Base-by-base conservation (phyloP, 148 eudicot genomes). In the Drosera capensis region DNA sequence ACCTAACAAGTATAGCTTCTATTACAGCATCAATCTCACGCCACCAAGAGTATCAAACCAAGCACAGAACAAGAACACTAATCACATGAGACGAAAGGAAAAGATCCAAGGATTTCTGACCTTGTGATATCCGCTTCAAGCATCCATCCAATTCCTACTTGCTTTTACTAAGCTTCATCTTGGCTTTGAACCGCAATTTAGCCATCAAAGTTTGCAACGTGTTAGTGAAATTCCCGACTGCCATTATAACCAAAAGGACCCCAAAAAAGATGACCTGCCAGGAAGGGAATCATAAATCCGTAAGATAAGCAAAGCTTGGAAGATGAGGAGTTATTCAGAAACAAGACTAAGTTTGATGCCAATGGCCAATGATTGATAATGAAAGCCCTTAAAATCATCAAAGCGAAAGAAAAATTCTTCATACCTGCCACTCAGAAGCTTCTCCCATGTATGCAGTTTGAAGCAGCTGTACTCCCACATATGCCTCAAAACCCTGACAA, bases 401-500 rank as follows among this genome's bases (percentile, higher is more conserved):
- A 34, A 34, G n/a, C 2, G 13, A 34, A 11, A 34, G n/a, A 34
- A 11, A 34, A 11, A 34, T 5, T 3, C 38, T 34, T 13, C 38
- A 4, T 40, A 71, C 76, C 76, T 71, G 76, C 76, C 76, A 71
- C 58, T 71, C 76, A 24, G 68, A 63, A 49, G 48, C 72, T 36
- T 57, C 62, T 46, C 76, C 76, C 46, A 54, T 65, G 51, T 66
- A 57, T 41, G 76, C 68, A 23, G 65, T 62, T 26, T 36, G 71
- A 26, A 71, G 71, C 42, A 71, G 60, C 52, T 66, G 46, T 22
- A 59, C 30, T 36, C 76, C 76, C 16, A 71, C 72, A 47, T 71
- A 71, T 28, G 76, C 76, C 72, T 71, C 72, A 14, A 71, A 71
- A 47, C 76, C 76, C 76, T 71, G 52, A 48, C 46, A 9, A n/a